These are phyloP conservation scores for Setaria viridis DNA, from an alignment of 202 grass and related monocot species.

Conservation along the genomic window DNA sequence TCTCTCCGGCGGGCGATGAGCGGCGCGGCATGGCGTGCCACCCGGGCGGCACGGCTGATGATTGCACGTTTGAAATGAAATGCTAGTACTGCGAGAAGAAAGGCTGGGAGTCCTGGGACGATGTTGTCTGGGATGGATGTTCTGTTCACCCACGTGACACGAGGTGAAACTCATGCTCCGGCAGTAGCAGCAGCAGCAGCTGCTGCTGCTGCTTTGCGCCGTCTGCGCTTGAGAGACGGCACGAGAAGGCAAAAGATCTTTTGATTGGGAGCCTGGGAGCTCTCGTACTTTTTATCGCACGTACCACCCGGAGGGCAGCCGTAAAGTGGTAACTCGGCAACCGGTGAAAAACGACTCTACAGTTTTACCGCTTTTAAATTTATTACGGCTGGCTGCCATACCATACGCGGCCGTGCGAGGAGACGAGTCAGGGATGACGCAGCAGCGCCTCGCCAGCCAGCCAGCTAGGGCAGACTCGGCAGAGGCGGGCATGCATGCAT, in stretches of 20 bases:
- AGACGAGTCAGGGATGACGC: constrained; percentile 44
- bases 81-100: neutral
- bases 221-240: neutral
- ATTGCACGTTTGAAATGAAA: constrained; percentile 17
- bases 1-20: rapidly evolving
- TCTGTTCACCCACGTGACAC: neutral
- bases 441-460: constrained; percentile 16
- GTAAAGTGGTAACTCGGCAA: constrained; percentile 44
- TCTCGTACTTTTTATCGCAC: constrained; percentile 34
- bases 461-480: too few relatives aligned
- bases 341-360: neutral
- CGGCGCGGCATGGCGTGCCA: neutral
- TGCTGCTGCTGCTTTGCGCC: neutral
- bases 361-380: neutral
- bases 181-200: too few relatives aligned
- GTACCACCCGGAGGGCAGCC: constrained; percentile 29
- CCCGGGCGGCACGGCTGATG: neutral
- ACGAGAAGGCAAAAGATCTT: neutral
- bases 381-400: neutral
- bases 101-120: neutral
- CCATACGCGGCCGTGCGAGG: neutral
- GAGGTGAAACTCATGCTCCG: neutral
- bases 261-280: neutral
- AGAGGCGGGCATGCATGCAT: neutral
- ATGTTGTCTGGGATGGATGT: neutral